Base-by-base conservation (phyloP, 441 rosid species). In the Aleurites moluccanus region DNA sequence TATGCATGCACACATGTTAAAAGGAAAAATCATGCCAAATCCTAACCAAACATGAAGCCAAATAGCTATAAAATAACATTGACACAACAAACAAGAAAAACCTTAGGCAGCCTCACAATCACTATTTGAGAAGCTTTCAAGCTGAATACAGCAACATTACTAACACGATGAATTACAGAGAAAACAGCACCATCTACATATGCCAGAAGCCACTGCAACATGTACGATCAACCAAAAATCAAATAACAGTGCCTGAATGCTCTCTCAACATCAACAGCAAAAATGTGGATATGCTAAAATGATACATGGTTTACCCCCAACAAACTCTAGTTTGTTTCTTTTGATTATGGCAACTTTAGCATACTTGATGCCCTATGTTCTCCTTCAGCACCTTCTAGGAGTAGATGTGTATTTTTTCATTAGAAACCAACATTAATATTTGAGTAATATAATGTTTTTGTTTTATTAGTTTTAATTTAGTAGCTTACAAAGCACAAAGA, bases 381-480 rank as follows among this genome's bases (percentile, higher is more conserved):
- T 69, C 60, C 61, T 30, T 52, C 16, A 20, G 61, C 47, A 69
- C 72, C 53, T 69, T 49, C 42, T 25, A 53, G 72, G n/a, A 53
- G 28, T 21, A 70, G 4, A 40, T 9, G 56, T 20, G 3, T 59
- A 44, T 45, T 21, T 38, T n/a, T 13, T 15, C 50, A 70, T 13
- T 44, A 59, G 33, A 68, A 28, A 16, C 40, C 72, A 28, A 30
- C 56, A 50, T 23, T 15, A 9, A 38, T 6, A 9, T 64, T 21
- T n/a, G 21, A 40, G 47, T n/a, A 20, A n/a, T 25, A 3, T 14
- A 9, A 44, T 44, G 15, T n/a, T 42, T 10, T n/a, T 42, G 1
- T 65, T 44, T 10, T 4, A 35, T 18, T 1, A 33, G 40, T 10
- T 11, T 10, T 45, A 40, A 25, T 20, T 11, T 27, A 4, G 27